These are phyloP conservation scores for Spinacia oleracea DNA, from an alignment of 179 eudicot genomes.

Conservation along the genomic window DNA sequence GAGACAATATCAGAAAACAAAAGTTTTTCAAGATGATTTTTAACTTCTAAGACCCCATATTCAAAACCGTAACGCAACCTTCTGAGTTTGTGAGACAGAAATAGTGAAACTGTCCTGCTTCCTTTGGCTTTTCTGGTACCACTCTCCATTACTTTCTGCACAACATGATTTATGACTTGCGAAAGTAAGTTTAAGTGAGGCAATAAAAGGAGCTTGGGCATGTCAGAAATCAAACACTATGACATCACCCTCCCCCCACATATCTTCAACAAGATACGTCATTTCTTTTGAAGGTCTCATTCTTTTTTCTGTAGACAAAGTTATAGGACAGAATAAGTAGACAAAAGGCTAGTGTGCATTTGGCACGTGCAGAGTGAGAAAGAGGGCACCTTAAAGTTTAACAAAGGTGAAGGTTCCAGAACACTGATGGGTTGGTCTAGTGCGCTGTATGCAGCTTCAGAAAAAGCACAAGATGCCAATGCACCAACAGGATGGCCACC, in stretches of 20 bases:
- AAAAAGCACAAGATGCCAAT: conserved; percentile 84
- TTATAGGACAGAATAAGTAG: not conserved
- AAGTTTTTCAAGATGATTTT: conserved; percentile 74
- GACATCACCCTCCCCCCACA: not conserved
- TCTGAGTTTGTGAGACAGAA: conserved; percentile 59
- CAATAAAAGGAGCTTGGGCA: not conserved
- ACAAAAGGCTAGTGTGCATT: not conserved
- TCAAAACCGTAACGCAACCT: conserved; percentile 68
- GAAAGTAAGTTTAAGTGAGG: not conserved
- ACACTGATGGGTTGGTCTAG: conserved; percentile 85
- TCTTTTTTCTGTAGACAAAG: not conserved
- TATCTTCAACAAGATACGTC: conserved; percentile 1
- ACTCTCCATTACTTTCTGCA: conserved; percentile 85
- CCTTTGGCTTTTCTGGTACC: conserved; percentile 66
- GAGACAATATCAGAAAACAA: conserved; percentile 71
- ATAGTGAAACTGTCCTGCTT: conserved; percentile 64
- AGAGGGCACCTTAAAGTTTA: conserved; percentile 75
- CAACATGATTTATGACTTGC: conserved; percentile 17
- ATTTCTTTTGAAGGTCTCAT: not conserved
- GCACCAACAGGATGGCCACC: conserved; percentile 91
- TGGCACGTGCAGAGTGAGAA: conserved; percentile 18
- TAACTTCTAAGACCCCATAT: conserved; percentile 84
- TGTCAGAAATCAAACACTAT: not conserved
- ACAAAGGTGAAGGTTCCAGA: conserved; percentile 84
- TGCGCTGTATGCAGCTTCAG: conserved; percentile 96